Conservation (phyloP, 208 protist genomes). For the Leishmania aethiopica region DNA sequence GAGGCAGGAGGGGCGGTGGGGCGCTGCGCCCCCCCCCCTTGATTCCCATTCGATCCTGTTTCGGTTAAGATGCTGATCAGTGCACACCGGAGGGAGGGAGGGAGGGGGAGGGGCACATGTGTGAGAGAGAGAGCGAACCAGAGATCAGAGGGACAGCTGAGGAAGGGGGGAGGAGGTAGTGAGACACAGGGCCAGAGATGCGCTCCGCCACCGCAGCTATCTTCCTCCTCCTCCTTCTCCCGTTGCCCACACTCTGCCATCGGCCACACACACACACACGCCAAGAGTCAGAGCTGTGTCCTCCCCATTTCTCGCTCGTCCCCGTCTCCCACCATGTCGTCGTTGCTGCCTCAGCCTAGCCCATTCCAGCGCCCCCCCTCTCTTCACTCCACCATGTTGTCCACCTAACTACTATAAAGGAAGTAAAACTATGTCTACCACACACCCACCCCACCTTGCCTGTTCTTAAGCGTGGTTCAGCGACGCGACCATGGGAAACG, state of each 20-base stretch:
- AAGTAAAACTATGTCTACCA: not conserved
- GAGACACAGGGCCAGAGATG: not conserved
- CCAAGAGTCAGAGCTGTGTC: not conserved
- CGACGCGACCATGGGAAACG: constrained; percentile 51
- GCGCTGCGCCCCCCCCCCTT: not conserved
- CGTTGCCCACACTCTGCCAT: not conserved
- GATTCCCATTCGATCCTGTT: not conserved
- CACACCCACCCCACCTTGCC: not conserved
- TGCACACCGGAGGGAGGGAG: not conserved
- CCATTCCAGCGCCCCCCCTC: not conserved
- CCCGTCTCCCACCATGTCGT: not conserved
- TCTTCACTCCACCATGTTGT: not conserved
- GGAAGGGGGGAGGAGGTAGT: not conserved
- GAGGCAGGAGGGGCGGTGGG: not conserved
- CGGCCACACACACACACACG: not conserved
- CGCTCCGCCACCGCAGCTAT: not conserved
- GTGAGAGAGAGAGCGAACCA: not conserved
- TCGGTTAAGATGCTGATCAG: not conserved
- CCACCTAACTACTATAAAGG: not conserved
- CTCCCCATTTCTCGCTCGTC: not conserved
- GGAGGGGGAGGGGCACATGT: not conserved
- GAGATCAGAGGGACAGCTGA: not conserved
- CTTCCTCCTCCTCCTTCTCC: not conserved
- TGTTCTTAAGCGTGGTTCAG: constrained; percentile 43
- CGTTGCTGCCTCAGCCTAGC: no score